Conservation (phyloP, 2,329 filamentous ascomycete genomes). For the Epicoccum nigrum region DNA sequence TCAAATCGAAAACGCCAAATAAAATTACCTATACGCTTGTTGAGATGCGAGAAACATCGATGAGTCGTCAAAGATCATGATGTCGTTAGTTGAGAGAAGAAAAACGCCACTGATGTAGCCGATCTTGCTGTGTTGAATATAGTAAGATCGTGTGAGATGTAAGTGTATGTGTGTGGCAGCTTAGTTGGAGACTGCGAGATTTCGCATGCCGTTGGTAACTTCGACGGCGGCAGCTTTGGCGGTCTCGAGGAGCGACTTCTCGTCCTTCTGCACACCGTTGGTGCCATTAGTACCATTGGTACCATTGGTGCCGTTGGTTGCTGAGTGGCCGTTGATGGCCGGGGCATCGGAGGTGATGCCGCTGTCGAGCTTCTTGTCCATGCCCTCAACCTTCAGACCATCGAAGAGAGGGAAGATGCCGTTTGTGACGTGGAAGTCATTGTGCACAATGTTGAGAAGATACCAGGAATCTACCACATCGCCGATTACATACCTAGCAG, state of each 20-base stretch:
- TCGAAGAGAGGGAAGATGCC: constrained; percentile 88
- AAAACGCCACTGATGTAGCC: constrained; percentile 21
- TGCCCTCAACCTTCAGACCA: constrained; percentile 70
- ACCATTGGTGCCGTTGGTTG: constrained; percentile 21
- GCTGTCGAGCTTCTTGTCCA: constrained; percentile 57
- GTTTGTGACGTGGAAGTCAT: constrained; percentile 87
- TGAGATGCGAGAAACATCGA: constrained; percentile 23
- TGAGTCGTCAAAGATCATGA: constrained; percentile 5
- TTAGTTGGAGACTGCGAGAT: constrained; percentile 36
- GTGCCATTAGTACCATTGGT: constrained; percentile 24
- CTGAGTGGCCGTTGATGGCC: constrained; percentile 12
- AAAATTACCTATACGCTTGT: constrained; percentile 19
- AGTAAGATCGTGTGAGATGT: constrained; percentile 27
- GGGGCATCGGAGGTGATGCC: constrained; percentile 13
- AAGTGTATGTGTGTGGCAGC: not conserved
- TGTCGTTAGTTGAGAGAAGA: constrained; percentile 11
- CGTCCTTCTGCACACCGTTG: constrained; percentile 23
- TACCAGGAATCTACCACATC: constrained; percentile 90
- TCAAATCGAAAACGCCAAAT: too few relatives aligned
- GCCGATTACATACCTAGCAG: constrained; percentile 80
- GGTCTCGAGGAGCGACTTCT: constrained; percentile 29
- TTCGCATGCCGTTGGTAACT: constrained; percentile 39
- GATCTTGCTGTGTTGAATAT: constrained; percentile 45
- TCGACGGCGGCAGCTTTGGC: constrained; percentile 38
- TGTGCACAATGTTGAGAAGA: constrained; percentile 96